Evolutionary conservation across 305 asterid genomes (phyloP).

Genomic region (Fraxinus albicans): DNA sequence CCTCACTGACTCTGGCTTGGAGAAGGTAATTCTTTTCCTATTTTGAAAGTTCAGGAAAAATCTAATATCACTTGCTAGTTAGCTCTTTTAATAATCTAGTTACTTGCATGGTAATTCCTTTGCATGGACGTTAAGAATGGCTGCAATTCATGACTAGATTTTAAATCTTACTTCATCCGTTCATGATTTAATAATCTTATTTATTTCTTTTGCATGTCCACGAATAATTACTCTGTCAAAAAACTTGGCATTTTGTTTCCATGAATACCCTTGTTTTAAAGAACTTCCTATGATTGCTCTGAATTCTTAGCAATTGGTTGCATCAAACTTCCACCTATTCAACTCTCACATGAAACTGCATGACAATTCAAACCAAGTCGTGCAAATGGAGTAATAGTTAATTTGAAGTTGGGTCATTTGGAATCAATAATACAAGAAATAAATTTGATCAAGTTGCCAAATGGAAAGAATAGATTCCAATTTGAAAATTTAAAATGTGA

Average conservation of each 20-base stretch:
- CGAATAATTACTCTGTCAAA: not conserved
- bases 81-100: not conserved
- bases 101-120: not conserved
- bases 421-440: not conserved
- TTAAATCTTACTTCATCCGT: constrained; percentile 5
- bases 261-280: not conserved
- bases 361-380: not conserved
- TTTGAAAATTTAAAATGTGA: not conserved
- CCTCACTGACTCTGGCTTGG: constrained; percentile 89
- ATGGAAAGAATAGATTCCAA: not conserved
- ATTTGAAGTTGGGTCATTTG: constrained; percentile 1
- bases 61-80: not conserved
- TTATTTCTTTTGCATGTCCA: constrained; percentile 5
- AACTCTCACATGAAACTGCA: not conserved
- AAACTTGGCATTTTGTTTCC: not conserved
- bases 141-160: constrained; percentile 1
- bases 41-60: not conserved
- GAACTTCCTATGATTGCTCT: constrained; percentile 14
- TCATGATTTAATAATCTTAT: constrained; percentile 3
- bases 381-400: not conserved
- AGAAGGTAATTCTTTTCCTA: constrained; percentile 50
- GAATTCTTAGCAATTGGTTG: not conserved
- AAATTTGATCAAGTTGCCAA: not conserved
- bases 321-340: not conserved
- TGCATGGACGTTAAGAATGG: not conserved